Base-by-base conservation (phyloP, 1,284 basidiomycete genomes). In the Apiotrichum domesticum region DNA sequence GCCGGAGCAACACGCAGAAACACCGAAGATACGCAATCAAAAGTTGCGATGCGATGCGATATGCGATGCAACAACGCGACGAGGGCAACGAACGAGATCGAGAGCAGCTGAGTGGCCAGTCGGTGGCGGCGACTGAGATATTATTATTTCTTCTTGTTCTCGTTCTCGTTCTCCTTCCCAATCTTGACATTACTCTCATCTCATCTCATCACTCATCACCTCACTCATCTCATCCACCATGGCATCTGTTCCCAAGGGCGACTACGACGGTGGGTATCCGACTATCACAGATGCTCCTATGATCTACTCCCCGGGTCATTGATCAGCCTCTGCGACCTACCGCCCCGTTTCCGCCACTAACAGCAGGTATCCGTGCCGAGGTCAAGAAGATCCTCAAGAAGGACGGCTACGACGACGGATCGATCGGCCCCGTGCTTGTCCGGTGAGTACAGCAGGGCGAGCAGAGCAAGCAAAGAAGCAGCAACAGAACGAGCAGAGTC, bases 351-450 rank as follows among this genome's bases (percentile, higher is more conserved):
- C 21, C 37, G 13, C 35, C 9, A 21, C 37, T 39, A 13, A 39
- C 37, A 39, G 7, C 37, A 39, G 37, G 66, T 13, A 67, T 77
- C 59, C 60, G 68, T 50, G 65, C 67, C 48, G 69, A 77, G 63
- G 66, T 78, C 43, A 64, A 63, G 51, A 72, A 73, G 57, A 65
- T 75, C 32, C 54, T 78, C 51, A 73, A 75, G 55, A 72, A 73
- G 59, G 73, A 73, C 4, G 72, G 70, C 39, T 78, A 77, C 60
- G 76, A 76, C 61, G 75, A 77, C 67, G 75, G 75, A 13, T 72
- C 70, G 8, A 68, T 70, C 46, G 75, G 75, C 33, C 75, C 75
- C 47, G 65, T 77, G 1, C 63, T 77, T 39, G 75, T 77, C 51
- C 59, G 74, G 74, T 74, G 40, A 21, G 32, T 51, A 9, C 21